A percentile compares a stretch with the other conserved stretches of the same genome.
These are phyloP conservation scores for Boletus smithii DNA, from an alignment of 1,284 basidiomycete species.

Conservation along the genomic window DNA sequence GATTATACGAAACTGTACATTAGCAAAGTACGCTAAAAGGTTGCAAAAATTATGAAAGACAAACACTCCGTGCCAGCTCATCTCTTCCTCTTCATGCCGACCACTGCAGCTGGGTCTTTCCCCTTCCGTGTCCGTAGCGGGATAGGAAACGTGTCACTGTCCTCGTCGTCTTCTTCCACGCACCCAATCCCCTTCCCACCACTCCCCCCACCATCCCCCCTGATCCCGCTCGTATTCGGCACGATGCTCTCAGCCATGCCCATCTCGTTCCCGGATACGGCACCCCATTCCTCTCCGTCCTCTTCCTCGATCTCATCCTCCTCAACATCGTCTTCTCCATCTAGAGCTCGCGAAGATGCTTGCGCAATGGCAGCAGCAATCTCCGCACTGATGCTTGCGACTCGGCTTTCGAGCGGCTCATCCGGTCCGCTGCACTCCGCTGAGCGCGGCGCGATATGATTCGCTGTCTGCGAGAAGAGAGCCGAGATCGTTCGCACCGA, in stretches of 20 bases:
- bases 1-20: conserved; percentile 21
- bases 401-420: conserved; percentile 54
- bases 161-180: conserved; percentile 47
- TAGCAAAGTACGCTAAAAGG: conserved; percentile 14
- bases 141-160: conserved; percentile 61
- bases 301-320: conserved; percentile 38
- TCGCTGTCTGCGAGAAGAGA: conserved; percentile 49
- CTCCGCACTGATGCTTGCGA: conserved; percentile 69
- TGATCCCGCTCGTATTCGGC: conserved; percentile 58
- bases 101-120: conserved; percentile 45
- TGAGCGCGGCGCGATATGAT: conserved; percentile 27
- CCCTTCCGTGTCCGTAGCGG: conserved; percentile 60
- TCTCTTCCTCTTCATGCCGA: conserved; percentile 61
- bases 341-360: conserved; percentile 49
- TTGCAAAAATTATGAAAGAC: neutral
- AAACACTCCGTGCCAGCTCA: conserved; percentile 27
- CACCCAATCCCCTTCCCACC: conserved; percentile 13
- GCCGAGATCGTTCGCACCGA: conserved; percentile 70
- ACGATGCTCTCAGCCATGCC: conserved; percentile 45
- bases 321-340: conserved; percentile 50
- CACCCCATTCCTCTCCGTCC: conserved; percentile 42
- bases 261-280: conserved; percentile 49
- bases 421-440: conserved; percentile 28
- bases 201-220: conserved; percentile 38
- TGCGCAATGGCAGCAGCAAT: conserved; percentile 73